Evolutionary conservation across 1,284 basidiomycete genomes (phyloP).

Genomic region (Leccinum solheimii): DNA sequence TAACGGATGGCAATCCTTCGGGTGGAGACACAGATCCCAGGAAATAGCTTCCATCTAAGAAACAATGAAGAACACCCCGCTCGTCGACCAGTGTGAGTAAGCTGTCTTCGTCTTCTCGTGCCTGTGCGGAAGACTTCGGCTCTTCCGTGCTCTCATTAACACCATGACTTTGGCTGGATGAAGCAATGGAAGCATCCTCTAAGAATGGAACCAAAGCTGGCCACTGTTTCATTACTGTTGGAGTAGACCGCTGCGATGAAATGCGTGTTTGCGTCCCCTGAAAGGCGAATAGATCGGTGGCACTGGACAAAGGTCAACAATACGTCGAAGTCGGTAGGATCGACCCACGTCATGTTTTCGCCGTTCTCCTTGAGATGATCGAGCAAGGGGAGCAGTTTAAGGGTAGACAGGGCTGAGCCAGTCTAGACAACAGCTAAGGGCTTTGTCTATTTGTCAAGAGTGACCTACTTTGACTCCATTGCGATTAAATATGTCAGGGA

Average conservation of each 20-base stretch:
- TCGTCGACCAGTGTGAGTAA: conserved; percentile 62
- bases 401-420: conserved; percentile 70
- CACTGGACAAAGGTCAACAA: conserved; percentile 42
- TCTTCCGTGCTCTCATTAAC: conserved; percentile 25
- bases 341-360: conserved; percentile 58
- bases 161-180: conserved; percentile 38
- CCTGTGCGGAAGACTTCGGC: conserved; percentile 14
- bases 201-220: conserved; percentile 60
- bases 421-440: conserved; percentile 46
- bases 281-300: conserved; percentile 75
- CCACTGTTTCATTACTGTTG: conserved; percentile 63
- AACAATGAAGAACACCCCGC: conserved; percentile 57
- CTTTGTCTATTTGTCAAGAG: neutral
- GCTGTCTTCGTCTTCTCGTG: conserved; percentile 53
- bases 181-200: conserved; percentile 57
- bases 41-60: conserved; percentile 79
- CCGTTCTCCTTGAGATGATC: conserved; percentile 66
- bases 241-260: conserved; percentile 45
- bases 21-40: conserved; percentile 56
- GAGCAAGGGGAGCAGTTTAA: conserved; percentile 67
- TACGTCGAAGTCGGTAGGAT: neutral
- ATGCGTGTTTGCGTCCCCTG: conserved; percentile 60
- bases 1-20: conserved; percentile 39
- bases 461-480: conserved; percentile 59
- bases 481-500: conserved; percentile 76